phyloP scores from a whole-genome alignment of 1,139 yeast genomes.

The Blastobotrys apis region DNA sequence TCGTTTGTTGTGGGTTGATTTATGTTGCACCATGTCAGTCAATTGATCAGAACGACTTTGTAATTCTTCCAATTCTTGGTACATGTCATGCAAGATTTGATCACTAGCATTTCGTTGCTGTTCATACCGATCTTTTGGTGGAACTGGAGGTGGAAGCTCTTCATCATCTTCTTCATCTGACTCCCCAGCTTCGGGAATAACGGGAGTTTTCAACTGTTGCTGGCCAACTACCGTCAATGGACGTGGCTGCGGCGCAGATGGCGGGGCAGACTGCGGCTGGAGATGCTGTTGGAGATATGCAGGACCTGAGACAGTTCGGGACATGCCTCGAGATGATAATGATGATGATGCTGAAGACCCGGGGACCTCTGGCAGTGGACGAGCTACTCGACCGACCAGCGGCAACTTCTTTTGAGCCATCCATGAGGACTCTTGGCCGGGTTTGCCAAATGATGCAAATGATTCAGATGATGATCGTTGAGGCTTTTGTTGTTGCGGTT shows the following conservation, averaged over 20 bases:
- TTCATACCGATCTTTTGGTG: constrained; percentile 9
- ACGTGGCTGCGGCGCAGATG: too few species aligned
- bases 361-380: constrained; percentile 7
- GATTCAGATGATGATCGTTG: constrained; percentile 22
- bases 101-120: constrained; percentile 24
- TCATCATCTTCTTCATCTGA: neutral
- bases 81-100: constrained; percentile 28
- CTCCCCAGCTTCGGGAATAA: too few species aligned
- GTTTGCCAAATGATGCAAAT: constrained; percentile 19
- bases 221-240: too few species aligned
- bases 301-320: constrained; percentile 11
- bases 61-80: constrained; percentile 29
- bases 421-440: constrained; percentile 22
- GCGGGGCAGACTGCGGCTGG: too few species aligned
- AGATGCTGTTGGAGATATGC: constrained; percentile 1
- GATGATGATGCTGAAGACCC: neutral
- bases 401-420: constrained; percentile 7
- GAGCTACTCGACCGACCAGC: neutral
- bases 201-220: too few species aligned
- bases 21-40: constrained; percentile 18
- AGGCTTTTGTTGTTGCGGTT: neutral
- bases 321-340: neutral
- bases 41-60: constrained; percentile 27
- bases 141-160: constrained; percentile 9
- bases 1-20: constrained; percentile 4